phyloP scores from a whole-genome alignment of 768 basidiomycete species.

The Sporobolomyces roseus region DNA sequence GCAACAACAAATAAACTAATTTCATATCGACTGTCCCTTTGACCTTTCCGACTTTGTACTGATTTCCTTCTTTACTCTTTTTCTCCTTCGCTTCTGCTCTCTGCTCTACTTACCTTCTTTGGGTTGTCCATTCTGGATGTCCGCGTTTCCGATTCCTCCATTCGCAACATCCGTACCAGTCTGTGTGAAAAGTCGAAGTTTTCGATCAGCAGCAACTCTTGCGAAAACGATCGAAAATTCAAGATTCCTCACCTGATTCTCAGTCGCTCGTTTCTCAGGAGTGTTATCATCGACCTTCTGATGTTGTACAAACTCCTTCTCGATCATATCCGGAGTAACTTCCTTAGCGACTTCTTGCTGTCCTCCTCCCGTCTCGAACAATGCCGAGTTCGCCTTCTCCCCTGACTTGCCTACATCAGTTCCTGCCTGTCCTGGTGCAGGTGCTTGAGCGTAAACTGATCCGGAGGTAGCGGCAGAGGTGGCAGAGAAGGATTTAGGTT shows the following conservation, averaged over 20 bases:
- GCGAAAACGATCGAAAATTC: too few relatives aligned
- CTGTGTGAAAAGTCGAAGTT: too few relatives aligned
- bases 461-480: neutral
- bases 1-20: neutral
- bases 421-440: slow-evolving; percentile 17
- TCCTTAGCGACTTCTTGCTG: neutral
- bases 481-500: slow-evolving; percentile 14
- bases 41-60: too few relatives aligned
- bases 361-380: slow-evolving; percentile 14
- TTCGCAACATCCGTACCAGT: slow-evolving; percentile 18
- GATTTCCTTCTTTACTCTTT: too few relatives aligned
- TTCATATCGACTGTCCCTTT: too few relatives aligned
- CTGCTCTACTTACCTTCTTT: neutral
- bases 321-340: slow-evolving; percentile 15
- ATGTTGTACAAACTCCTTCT: slow-evolving; percentile 17
- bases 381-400: neutral
- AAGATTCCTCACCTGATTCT: too few relatives aligned
- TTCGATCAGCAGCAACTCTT: too few relatives aligned
- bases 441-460: neutral
- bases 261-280: neutral
- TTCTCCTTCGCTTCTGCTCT: neutral
- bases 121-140: neutral
- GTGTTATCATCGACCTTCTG: neutral
- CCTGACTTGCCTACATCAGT: slow-evolving; percentile 20
- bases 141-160: neutral